A percentile compares a stretch with the other conserved stretches of the same genome.
Evolutionary conservation across 345 rosid genomes (phyloP).

Genomic region (Gossypium mustelinum): DNA sequence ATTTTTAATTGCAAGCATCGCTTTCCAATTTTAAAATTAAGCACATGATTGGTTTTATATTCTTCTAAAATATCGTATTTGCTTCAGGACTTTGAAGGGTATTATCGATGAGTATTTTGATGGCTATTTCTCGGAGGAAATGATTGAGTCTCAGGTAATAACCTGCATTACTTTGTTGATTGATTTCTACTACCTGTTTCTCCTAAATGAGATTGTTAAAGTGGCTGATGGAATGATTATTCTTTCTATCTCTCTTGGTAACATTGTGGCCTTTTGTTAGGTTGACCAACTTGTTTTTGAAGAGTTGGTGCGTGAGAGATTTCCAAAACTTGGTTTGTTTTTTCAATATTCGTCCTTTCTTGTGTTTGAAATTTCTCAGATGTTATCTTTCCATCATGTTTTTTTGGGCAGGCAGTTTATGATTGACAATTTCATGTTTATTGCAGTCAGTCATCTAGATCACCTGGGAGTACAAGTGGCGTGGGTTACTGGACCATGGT

Average conservation of each 20-base stretch:
- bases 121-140: slow-evolving; percentile 96
- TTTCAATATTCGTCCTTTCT: slow-evolving; percentile 1
- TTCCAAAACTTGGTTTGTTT: slow-evolving; percentile 86
- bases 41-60: not conserved
- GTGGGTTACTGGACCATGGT: slow-evolving; percentile 99
- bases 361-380: not conserved
- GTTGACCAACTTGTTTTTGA: slow-evolving; percentile 97
- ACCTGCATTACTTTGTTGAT: slow-evolving; percentile 3
- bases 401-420: slow-evolving; percentile 14
- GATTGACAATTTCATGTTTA: slow-evolving; percentile 23
- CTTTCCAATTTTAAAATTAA: not conserved
- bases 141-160: slow-evolving; percentile 97
- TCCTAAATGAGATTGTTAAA: not conserved
- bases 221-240: slow-evolving; percentile 15
- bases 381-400: not conserved
- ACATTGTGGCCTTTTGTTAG: slow-evolving; percentile 39
- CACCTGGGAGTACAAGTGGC: slow-evolving; percentile 98
- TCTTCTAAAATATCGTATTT: slow-evolving; percentile 25
- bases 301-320: slow-evolving; percentile 93
- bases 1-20: not conserved
- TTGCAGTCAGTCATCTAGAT: slow-evolving; percentile 97
- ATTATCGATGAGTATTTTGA: slow-evolving; percentile 89
- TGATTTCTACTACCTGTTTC: slow-evolving; percentile 1
- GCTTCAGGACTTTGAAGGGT: slow-evolving; percentile 77
- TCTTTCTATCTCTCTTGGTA: slow-evolving; percentile 20